phyloP scores from a whole-genome alignment of 2,329 filamentous ascomycete species.

The Botryotinia globosa region DNA sequence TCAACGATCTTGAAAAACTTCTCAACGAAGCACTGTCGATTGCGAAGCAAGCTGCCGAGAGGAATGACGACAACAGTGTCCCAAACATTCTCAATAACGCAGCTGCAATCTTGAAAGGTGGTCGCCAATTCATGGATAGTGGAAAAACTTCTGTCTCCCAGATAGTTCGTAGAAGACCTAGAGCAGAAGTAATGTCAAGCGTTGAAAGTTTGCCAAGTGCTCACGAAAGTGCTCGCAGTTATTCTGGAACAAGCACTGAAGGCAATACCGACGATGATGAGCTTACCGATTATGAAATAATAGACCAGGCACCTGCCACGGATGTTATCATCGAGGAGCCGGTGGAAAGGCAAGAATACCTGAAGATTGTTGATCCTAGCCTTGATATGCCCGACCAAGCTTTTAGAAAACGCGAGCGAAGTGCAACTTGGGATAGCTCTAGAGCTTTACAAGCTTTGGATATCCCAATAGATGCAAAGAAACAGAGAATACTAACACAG shows the following conservation, averaged over 20 bases:
- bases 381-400: background rate
- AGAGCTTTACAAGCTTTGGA: constrained; percentile 16
- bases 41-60: constrained; percentile 39
- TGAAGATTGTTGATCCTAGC: background rate
- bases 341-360: background rate
- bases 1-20: constrained; percentile 39
- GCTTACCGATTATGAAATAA: constrained; percentile 2
- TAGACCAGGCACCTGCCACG: background rate
- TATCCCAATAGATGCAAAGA: background rate
- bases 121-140: constrained; percentile 23
- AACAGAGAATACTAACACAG: background rate
- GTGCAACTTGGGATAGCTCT: constrained; percentile 18
- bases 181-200: constrained; percentile 21
- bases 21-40: constrained; percentile 41
- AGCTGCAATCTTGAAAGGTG: constrained; percentile 29
- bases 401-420: constrained; percentile 21
- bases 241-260: constrained; percentile 29
- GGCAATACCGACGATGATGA: constrained; percentile 23
- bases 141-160: background rate
- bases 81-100: constrained; percentile 30
- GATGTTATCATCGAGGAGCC: background rate
- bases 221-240: constrained; percentile 34
- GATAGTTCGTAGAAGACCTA: background rate
- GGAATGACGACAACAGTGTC: constrained; percentile 26
- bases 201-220: constrained; percentile 27